Evolutionary conservation across 164 flowering plant species (phyloP), one percentile per base, ranked within the genome.

Genomic region (Kalanchoe fedtschenkoi): DNA sequence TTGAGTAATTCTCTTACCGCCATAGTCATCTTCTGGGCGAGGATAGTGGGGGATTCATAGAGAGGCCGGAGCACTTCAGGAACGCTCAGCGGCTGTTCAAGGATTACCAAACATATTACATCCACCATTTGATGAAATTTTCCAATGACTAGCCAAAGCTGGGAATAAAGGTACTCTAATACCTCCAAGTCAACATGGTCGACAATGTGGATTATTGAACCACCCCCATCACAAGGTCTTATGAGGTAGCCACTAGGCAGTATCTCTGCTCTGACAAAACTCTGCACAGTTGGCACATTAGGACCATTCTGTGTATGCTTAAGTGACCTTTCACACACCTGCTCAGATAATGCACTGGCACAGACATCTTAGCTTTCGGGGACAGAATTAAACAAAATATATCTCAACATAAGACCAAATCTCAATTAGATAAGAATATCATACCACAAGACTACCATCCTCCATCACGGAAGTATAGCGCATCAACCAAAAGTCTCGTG

Each of bases 401-500:
- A 42, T 7, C 6, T 53, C 33, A 9, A 24, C 37, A 22, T 5
- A 15, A 35, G 33, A 34, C 19, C 29, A 30, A 63, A 41, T 13
- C 13, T 26, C 28, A 37, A 28, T 6, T 21, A 1, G 32, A 51
- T 19, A 26, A 34, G 22, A 61, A 44, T 3, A 11, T 68, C 91
- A 61, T 87, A 93, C 99, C 91, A 89, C 99, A 71, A 95, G 89
- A 71, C 97, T 91, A 15, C 99, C 97, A 82, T 95, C 99, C 65
- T 95, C 99, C 76, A 87, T 66, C 42, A 78, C 79, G 37, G 97
- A 80, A 66, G 97, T 90, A 64, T 88, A 93, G 67, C 96, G 88
- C 62, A 93, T 47, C 79, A 85, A 69, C 96, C 96, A 93, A 70
- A 93, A 93, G 76, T 93, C 99, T 62, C 99, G 96, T 46, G 92